Evolutionary conservation across 495 filamentous ascomycete species (phyloP).

Genomic region (Tuber brumale): DNA sequence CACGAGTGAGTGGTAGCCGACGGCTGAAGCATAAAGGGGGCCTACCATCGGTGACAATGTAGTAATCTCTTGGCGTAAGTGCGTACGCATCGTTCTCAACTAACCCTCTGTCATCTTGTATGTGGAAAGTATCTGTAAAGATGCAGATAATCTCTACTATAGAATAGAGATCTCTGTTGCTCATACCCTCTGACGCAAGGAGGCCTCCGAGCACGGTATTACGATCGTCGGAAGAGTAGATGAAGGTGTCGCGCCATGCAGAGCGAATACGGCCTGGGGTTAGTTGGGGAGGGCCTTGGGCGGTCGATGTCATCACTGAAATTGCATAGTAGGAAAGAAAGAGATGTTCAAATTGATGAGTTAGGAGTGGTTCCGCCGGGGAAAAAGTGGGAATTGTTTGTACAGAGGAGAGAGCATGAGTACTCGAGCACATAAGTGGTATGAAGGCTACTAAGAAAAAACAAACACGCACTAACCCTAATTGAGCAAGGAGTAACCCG

Average conservation of each 20-base stretch:
- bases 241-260: slow-evolving; percentile 39
- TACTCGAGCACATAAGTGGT: not conserved
- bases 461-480: not conserved
- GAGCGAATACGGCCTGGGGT: slow-evolving; percentile 30
- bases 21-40: slow-evolving; percentile 25
- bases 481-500: not conserved
- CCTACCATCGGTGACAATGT: slow-evolving; percentile 33
- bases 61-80: slow-evolving; percentile 41
- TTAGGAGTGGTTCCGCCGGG: not conserved
- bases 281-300: not conserved
- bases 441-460: not conserved
- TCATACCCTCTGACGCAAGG: slow-evolving; percentile 42
- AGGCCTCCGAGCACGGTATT: slow-evolving; percentile 40
- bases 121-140: slow-evolving; percentile 25
- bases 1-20: slow-evolving; percentile 32
- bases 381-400: not conserved
- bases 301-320: not conserved
- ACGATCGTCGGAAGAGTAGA: slow-evolving; percentile 41
- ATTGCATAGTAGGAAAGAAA: not conserved
- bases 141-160: slow-evolving; percentile 42
- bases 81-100: slow-evolving; percentile 36
- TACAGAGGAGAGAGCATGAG: not conserved
- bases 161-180: slow-evolving; percentile 42
- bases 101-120: slow-evolving; percentile 32
- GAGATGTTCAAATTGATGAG: slow-evolving; percentile 1